A percentile compares a stretch with the other conserved stretches of the same genome.
These are phyloP conservation scores for Acanthamoeba castellanii DNA, from an alignment of 208 protist species.

Conservation along the genomic window DNA sequence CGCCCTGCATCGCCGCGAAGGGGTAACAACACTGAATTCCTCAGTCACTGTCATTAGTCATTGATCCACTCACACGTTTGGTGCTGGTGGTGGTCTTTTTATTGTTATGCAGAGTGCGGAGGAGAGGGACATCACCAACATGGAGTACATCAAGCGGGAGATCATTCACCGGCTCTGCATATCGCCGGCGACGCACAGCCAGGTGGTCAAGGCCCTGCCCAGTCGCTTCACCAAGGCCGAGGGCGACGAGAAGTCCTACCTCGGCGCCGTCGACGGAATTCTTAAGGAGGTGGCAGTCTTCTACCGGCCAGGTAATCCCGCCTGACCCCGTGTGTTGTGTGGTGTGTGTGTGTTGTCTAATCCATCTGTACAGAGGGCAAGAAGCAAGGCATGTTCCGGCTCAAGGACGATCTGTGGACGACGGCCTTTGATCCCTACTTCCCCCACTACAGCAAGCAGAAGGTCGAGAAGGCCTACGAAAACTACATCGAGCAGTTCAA, in stretches of 20 bases:
- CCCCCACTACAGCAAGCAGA: neutral
- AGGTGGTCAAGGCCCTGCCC: conserved; percentile 45
- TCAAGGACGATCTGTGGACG: conserved; percentile 30
- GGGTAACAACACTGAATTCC: neutral
- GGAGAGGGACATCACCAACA: neutral
- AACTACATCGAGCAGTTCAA: conserved; percentile 48
- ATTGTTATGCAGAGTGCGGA: neutral
- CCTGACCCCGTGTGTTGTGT: neutral
- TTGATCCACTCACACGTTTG: neutral
- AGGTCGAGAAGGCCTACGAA: conserved; percentile 47
- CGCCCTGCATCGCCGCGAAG: neutral
- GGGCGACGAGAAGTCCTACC: conserved; percentile 45
- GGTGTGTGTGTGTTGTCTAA: neutral
- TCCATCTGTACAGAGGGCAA: conserved; percentile 8
- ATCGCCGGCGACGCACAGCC: conserved; percentile 46
- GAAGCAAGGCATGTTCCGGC: conserved; percentile 55
- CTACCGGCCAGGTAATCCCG: conserved; percentile 24
- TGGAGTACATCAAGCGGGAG: conserved; percentile 30
- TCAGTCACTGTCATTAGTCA: neutral
- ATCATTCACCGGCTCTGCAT: conserved; percentile 42
- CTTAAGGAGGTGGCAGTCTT: conserved; percentile 52
- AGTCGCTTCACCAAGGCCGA: conserved; percentile 28
- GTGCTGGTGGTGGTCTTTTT: neutral
- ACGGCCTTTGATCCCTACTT: conserved; percentile 51
- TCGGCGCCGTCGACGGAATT: conserved; percentile 3